These are phyloP conservation scores for Choiromyces venosus DNA, from an alignment of 495 filamentous ascomycete genomes.

Conservation along the genomic window DNA sequence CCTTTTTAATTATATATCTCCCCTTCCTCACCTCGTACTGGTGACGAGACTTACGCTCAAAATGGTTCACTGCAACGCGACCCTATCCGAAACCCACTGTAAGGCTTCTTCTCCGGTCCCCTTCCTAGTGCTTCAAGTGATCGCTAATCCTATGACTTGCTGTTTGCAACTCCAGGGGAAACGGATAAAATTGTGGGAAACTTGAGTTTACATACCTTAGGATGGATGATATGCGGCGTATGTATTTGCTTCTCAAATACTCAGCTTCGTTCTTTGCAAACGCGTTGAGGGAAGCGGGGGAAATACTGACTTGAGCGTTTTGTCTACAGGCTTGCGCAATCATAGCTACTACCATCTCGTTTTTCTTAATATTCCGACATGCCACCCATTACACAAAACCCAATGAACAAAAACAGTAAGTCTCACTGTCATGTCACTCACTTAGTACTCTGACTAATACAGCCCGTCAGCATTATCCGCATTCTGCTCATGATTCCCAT, in stretches of 20 bases:
- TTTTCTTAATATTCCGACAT: slow-evolving; percentile 68
- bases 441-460: slow-evolving; percentile 8
- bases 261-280: slow-evolving; percentile 28
- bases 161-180: slow-evolving; percentile 23
- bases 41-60: neutral
- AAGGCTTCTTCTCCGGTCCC: neutral
- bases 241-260: slow-evolving; percentile 29
- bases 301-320: slow-evolving; percentile 30
- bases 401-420: slow-evolving; percentile 71
- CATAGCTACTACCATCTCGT: slow-evolving; percentile 53
- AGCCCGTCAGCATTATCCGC: slow-evolving; percentile 63
- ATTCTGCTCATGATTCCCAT: slow-evolving; percentile 89
- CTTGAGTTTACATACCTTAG: slow-evolving; percentile 45
- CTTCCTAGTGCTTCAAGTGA: neutral
- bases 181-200: slow-evolving; percentile 36
- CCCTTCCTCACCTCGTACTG: neutral
- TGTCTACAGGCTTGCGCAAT: slow-evolving; percentile 49
- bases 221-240: slow-evolving; percentile 55
- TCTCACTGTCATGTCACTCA: slow-evolving; percentile 14
- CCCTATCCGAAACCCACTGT: slow-evolving; percentile 41
- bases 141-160: slow-evolving; percentile 17
- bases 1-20: neutral
- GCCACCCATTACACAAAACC: slow-evolving; percentile 78
- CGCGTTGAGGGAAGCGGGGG: slow-evolving; percentile 34
- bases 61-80: slow-evolving; percentile 37